Base-by-base conservation (phyloP, 2,329 filamentous ascomycete species). In the Magnaporthiopsis rhizophila region DNA sequence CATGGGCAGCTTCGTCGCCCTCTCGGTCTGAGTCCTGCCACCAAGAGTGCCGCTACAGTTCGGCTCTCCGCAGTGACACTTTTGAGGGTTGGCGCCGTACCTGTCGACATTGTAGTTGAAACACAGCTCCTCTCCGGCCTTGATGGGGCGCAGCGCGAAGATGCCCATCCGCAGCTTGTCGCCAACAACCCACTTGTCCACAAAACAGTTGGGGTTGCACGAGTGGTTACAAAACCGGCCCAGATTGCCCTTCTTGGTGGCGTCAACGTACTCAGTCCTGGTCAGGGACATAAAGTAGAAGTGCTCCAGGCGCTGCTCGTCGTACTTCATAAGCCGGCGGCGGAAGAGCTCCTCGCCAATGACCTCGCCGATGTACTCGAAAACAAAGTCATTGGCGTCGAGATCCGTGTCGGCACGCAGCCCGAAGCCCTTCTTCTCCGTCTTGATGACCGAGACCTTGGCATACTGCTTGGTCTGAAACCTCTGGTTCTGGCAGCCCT, bases 21-120 rank as follows among this genome's bases (percentile, higher is more conserved):
- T 90, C 75, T 97, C 94, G 2, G 95, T 98, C 77, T 99, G 95
- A 1, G 95, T 98, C 80, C 96, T 97, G 73, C 95, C 95, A 69
- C 95, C 95, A 69, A 99, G 97, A 76, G 92, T 98, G 64, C 95
- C 95, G 26, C 92, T 92, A 77, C 95, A 99, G 73, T 97, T 98
- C 24, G 88, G 83, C 77, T 99, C 95, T 67, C 87, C 93, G 75
- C 95, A 99, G 76, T 98, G 98, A 77, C 95, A 99, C 34, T 92
- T 92, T 76, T 98, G 94, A 58, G 95, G 94, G 70, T 99, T 92
- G 58, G 95, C 93, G 68, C 95, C 95, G 74, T 99, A 99, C 68
- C 95, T 89, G 77, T 99, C 95, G 69, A 99, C 95, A 72, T 99
- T 99, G 85, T 99, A 99, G 80, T 99, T 97, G 82, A 99, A 99